phyloP scores from a whole-genome alignment of 2,329 filamentous ascomycete species.

The Pezicula rhizophila region DNA sequence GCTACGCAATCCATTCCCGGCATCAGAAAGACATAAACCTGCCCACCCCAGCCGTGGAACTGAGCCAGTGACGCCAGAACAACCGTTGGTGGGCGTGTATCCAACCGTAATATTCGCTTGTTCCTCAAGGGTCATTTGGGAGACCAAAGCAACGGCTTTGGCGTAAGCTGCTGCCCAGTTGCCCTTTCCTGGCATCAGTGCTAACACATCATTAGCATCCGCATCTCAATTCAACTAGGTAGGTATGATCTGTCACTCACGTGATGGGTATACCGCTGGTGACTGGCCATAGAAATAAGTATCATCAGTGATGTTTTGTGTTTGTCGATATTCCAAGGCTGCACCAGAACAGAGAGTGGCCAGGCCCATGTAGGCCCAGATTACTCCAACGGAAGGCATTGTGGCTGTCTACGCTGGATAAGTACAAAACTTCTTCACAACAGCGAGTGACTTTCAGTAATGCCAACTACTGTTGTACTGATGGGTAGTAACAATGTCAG shows the following conservation, averaged over 20 bases:
- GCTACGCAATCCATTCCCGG: conserved; percentile 59
- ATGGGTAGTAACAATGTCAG: no score
- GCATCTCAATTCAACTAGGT: neutral
- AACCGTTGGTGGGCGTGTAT: conserved; percentile 36
- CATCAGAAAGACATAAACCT: conserved; percentile 63
- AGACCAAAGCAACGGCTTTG: conserved; percentile 62
- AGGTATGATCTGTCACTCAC: conserved; percentile 15
- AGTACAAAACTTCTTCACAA: neutral
- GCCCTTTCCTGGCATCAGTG: conserved; percentile 21
- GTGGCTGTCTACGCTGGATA: neutral
- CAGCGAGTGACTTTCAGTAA: neutral
- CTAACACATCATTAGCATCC: conserved; percentile 16
- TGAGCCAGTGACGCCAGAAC: conserved; percentile 33
- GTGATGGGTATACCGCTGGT: conserved; percentile 30
- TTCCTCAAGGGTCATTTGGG: conserved; percentile 34
- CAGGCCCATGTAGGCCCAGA: neutral
- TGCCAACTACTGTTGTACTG: no score
- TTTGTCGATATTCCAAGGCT: neutral
- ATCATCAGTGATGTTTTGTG: conserved; percentile 26
- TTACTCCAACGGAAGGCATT: neutral
- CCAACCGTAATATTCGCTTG: conserved; percentile 39
- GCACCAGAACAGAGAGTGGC: neutral
- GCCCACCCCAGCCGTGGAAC: conserved; percentile 50
- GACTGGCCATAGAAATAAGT: conserved; percentile 32
- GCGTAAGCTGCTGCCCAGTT: conserved; percentile 61